Evolutionary conservation across 1,139 yeast species (phyloP).

Genomic region (Debaryomyces subglobosus): DNA sequence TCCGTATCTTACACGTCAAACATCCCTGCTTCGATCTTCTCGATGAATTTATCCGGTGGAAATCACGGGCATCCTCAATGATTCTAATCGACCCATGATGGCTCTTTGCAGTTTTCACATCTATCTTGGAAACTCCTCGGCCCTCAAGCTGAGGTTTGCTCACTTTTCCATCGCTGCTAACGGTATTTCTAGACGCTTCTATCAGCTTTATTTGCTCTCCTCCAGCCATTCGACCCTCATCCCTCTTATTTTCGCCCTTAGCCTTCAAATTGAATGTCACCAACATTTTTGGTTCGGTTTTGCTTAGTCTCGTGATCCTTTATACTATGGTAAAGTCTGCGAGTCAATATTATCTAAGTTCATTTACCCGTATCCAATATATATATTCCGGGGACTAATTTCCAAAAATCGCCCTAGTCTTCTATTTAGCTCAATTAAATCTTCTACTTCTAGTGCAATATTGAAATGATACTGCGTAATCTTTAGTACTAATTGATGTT

Average conservation of each 20-base stretch:
- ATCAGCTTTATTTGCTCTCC: background rate
- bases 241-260: background rate
- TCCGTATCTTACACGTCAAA: conserved; percentile 68
- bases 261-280: conserved; percentile 20
- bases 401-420: background rate
- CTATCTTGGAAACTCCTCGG: background rate
- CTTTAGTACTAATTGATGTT: background rate
- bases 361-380: background rate
- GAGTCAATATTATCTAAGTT: background rate
- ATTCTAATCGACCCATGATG: conserved; percentile 5
- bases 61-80: conserved; percentile 8
- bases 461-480: background rate
- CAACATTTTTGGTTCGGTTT: conserved; percentile 14
- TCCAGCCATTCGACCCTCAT: background rate
- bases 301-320: background rate
- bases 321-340: background rate
- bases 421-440: background rate
- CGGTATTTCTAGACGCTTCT: background rate
- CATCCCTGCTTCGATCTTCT: conserved; percentile 62
- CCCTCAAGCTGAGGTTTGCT: background rate
- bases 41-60: conserved; percentile 7
- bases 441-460: background rate
- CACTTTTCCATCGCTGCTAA: background rate
- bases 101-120: background rate
- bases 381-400: background rate